A percentile compares a stretch with the other conserved stretches of the same genome.
phyloP scores from a whole-genome alignment of 352 stramenopile species.

The Phytophthora pistaciae region DNA sequence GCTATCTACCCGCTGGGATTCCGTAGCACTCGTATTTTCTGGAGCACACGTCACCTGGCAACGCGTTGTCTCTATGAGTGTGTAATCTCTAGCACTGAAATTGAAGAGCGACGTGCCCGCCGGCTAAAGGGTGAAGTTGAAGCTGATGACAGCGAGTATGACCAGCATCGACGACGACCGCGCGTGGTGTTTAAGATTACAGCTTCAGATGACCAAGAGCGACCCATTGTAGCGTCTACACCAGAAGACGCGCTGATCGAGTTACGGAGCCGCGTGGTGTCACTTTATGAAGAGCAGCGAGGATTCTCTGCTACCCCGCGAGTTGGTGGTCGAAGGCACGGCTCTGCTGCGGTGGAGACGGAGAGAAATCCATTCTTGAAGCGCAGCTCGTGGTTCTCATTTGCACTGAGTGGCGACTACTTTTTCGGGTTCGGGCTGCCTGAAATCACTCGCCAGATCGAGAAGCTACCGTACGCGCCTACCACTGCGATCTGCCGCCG shows the following conservation, averaged over 20 bases:
- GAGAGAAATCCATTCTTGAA: conserved; percentile 79
- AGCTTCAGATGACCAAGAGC: conserved; percentile 69
- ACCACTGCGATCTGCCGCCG: conserved; percentile 71
- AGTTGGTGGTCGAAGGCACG: conserved; percentile 4
- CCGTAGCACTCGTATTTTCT: conserved; percentile 94
- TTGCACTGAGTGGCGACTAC: conserved; percentile 73
- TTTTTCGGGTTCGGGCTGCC: conserved; percentile 88
- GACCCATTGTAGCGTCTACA: conserved; percentile 71
- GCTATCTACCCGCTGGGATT: conserved; percentile 92
- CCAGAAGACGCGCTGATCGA: conserved; percentile 78
- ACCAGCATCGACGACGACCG: conserved; percentile 28
- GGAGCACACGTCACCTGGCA: conserved; percentile 72
- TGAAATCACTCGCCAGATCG: conserved; percentile 71
- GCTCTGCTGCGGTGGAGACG: conserved; percentile 10
- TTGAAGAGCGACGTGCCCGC: conserved; percentile 54
- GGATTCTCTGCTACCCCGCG: conserved; percentile 39
- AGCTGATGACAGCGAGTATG: conserved; percentile 21
- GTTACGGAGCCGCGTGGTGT: conserved; percentile 74
- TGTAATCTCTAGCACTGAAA: conserved; percentile 84
- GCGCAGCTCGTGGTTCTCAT: conserved; percentile 85
- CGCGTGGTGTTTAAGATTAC: conserved; percentile 81
- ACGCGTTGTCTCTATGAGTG: conserved; percentile 93
- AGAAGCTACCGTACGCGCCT: conserved; percentile 75
- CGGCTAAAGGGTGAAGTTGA: conserved; percentile 24
- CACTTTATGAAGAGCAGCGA: conserved; percentile 74